Conservation (phyloP, 2,329 filamentous ascomycete species). For the Whalleya microplaca region DNA sequence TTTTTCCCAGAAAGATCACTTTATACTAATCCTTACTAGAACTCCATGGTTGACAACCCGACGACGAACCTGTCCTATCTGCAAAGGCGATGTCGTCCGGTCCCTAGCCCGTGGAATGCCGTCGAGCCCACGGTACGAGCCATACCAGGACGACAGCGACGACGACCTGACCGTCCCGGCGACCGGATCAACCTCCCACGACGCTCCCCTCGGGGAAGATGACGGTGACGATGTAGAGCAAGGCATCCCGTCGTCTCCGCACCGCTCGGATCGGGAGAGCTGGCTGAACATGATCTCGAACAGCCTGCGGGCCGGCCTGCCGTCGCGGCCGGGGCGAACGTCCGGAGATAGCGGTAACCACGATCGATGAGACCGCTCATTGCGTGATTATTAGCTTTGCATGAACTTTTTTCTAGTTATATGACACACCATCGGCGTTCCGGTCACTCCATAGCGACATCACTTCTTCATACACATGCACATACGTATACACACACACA, state of each 20-base stretch:
- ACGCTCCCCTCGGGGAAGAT: constrained; percentile 29
- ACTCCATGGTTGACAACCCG: constrained; percentile 97
- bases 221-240: constrained; percentile 48
- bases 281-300: constrained; percentile 46
- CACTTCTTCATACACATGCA: constrained; percentile 13
- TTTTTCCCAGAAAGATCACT: constrained; percentile 1
- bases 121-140: constrained; percentile 56
- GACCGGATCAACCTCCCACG: constrained; percentile 27
- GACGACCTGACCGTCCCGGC: constrained; percentile 39
- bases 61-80: constrained; percentile 96
- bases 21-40: constrained; percentile 51
- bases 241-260: constrained; percentile 39
- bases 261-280: constrained; percentile 34
- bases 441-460: constrained; percentile 22
- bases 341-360: constrained; percentile 15
- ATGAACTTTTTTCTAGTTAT: constrained; percentile 12
- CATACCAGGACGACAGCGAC: constrained; percentile 58
- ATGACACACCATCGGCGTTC: constrained; percentile 21
- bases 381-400: not conserved
- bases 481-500: not conserved
- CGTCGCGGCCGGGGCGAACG: constrained; percentile 18
- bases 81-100: constrained; percentile 92
- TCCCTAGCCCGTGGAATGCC: constrained; percentile 61
- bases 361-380: constrained; percentile 17
- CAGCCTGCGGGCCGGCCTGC: constrained; percentile 29